These are phyloP conservation scores for Phytophthora sansomeana DNA, from an alignment of 352 stramenopile species.

Conservation along the genomic window DNA sequence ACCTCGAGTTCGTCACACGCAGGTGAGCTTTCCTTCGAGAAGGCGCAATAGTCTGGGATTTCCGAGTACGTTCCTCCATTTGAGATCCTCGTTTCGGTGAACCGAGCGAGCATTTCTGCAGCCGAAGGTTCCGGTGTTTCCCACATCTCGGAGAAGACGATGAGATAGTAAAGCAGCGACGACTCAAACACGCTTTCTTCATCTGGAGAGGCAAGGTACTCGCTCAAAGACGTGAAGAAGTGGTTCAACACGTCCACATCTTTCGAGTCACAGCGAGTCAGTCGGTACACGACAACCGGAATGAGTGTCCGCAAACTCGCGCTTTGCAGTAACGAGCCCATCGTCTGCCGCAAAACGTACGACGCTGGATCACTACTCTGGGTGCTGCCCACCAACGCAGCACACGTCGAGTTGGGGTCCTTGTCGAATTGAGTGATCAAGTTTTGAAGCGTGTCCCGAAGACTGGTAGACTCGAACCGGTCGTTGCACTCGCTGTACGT, in stretches of 20 bases:
- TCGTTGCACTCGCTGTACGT: constrained; percentile 26
- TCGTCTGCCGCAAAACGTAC: constrained; percentile 29
- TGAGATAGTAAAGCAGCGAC: constrained; percentile 54
- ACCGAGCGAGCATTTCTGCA: constrained; percentile 22
- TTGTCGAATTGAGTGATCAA: constrained; percentile 35
- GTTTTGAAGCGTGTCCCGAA: constrained; percentile 25
- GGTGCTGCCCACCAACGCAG: constrained; percentile 14
- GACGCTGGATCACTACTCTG: constrained; percentile 25
- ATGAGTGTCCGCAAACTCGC: constrained; percentile 39
- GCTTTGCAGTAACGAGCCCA: constrained; percentile 42
- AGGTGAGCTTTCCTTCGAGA: constrained; percentile 50
- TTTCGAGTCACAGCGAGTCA: constrained; percentile 39
- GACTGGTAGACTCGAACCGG: constrained; percentile 21
- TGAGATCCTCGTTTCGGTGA: constrained; percentile 30
- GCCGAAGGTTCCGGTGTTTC: constrained; percentile 34
- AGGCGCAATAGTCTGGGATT: constrained; percentile 56
- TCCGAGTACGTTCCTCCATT: constrained; percentile 26
- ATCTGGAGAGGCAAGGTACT: not conserved
- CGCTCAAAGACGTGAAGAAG: constrained; percentile 30
- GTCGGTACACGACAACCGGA: constrained; percentile 44
- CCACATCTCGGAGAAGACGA: constrained; percentile 68
- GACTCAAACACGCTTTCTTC: constrained; percentile 39
- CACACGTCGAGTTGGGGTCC: constrained; percentile 39
- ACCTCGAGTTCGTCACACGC: constrained; percentile 31
- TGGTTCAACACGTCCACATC: constrained; percentile 38